Conservation (phyloP, 1,284 basidiomycete genomes). For the Trichosporon asahii region DNA sequence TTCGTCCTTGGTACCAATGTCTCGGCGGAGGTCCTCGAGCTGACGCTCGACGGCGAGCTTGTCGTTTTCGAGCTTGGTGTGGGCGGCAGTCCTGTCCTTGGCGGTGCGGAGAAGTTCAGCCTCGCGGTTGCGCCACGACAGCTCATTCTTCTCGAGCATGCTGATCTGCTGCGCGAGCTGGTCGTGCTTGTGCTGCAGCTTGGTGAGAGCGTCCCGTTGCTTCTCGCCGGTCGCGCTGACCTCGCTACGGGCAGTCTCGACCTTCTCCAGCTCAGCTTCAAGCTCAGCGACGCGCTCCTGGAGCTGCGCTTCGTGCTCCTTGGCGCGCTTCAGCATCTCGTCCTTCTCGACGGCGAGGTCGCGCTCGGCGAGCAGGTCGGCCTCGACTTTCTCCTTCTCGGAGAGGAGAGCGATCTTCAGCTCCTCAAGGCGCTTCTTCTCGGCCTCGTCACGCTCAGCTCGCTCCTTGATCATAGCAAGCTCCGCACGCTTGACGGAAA, state of each 20-base stretch:
- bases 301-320: conserved; percentile 76
- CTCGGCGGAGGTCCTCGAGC: conserved; percentile 68
- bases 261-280: conserved; percentile 75
- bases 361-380: conserved; percentile 77
- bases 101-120: conserved; percentile 56
- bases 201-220: conserved; percentile 31
- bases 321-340: conserved; percentile 74
- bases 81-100: conserved; percentile 33
- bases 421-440: conserved; percentile 71
- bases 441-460: conserved; percentile 76
- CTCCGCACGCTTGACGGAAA: conserved; percentile 83
- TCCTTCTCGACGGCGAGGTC: conserved; percentile 80
- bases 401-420: conserved; percentile 73
- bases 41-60: conserved; percentile 61
- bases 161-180: conserved; percentile 79
- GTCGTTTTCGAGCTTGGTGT: conserved; percentile 54
- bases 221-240: conserved; percentile 51
- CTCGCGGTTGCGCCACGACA: conserved; percentile 65
- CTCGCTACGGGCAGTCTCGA: conserved; percentile 81
- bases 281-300: conserved; percentile 79
- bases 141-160: conserved; percentile 71
- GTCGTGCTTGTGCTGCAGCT: conserved; percentile 59
- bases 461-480: conserved; percentile 75
- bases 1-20: conserved; percentile 72
- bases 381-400: conserved; percentile 77